phyloP scores from a whole-genome alignment of 1,284 basidiomycete genomes.

The Sphaerobolus stellatus region DNA sequence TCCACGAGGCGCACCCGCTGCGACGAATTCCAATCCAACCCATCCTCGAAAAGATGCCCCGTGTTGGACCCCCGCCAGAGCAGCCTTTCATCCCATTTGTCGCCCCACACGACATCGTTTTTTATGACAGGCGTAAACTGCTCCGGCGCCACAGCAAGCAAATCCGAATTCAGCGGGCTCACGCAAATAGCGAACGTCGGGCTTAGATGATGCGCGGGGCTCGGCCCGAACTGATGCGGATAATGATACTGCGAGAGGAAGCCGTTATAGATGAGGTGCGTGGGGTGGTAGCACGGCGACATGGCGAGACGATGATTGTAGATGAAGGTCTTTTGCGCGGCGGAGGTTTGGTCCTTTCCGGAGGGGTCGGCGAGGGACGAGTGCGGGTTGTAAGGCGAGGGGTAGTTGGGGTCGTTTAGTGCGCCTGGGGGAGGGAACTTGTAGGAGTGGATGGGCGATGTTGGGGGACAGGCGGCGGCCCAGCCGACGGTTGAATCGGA shows the following conservation, averaged over 20 bases:
- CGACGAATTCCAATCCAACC: slow-evolving; percentile 48
- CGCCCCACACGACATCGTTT: slow-evolving; percentile 57
- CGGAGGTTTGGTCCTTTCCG: too few species aligned
- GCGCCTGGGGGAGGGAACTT: slow-evolving; percentile 26
- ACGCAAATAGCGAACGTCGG: slow-evolving; percentile 58
- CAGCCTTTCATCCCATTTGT: slow-evolving; percentile 54
- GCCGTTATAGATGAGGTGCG: slow-evolving; percentile 48
- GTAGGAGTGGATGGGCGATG: slow-evolving; percentile 34
- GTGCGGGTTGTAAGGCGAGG: slow-evolving; percentile 15
- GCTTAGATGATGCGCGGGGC: slow-evolving; percentile 42
- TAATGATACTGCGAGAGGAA: slow-evolving; percentile 40
- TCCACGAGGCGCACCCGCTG: slow-evolving; percentile 45
- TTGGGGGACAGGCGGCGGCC: slow-evolving; percentile 42
- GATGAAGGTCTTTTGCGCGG: slow-evolving; percentile 56
- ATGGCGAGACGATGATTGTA: slow-evolving; percentile 47
- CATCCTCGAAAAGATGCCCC: slow-evolving; percentile 50
- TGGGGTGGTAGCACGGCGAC: slow-evolving; percentile 60
- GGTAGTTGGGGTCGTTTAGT: slow-evolving; percentile 15
- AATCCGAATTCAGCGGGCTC: slow-evolving; percentile 57
- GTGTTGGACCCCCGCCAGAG: slow-evolving; percentile 69
- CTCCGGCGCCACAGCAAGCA: slow-evolving; percentile 52
- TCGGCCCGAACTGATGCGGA: slow-evolving; percentile 46
- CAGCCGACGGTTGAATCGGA: too few species aligned
- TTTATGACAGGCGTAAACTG: slow-evolving; percentile 44
- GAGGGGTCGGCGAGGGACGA: slow-evolving; percentile 24